Base-by-base conservation (phyloP, 805 yeast genomes). In the Spathaspora arborariae region DNA sequence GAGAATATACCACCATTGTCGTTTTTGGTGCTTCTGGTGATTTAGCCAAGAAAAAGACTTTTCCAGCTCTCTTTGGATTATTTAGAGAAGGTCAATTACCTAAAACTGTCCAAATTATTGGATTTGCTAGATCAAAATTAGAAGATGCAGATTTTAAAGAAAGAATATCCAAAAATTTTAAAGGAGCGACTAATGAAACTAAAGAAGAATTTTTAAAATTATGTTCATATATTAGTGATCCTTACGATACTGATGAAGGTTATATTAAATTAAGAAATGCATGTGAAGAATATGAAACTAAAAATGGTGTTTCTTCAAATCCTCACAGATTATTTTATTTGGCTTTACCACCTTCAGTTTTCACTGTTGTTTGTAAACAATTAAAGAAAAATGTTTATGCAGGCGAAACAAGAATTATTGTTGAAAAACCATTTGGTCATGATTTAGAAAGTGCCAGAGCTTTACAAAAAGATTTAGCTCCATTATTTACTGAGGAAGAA, bases 391-490 rank as follows among this genome's bases (percentile, higher is more conserved):
- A 79, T 80, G 54, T 87, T 90, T 65, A 67, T 34, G 72, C 79
- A 45, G 96, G 96, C 45, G 60, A 76, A 45, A 53, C 89, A 33
- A 81, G 97, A 65, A 72, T 94, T 55, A 88, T 94, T 59, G 88
- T 94, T 46, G 99, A 94, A 72, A 94, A 94, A 75, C 99, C 99
- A 35, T 94, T 94, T 63, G 99, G 99, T 52, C 94, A 82, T 65
- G 98, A 94, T 65, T 79, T 94, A 58, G 79, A 76, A 50, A 76
- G 89, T 45, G 82, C 96, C 3, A 79, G 88, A 58, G 84, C 81
- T 57, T 74, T 94, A 62, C 97, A 90, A 72, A 60, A 70, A 47
- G 77, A 80, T 51, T 76, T 94, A 58, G 81, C 91, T 15, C 98
- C 98, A 16, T 69, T 91, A 42, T 92, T 91, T 81, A 68, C 80